Evolutionary conservation across 1,284 basidiomycete species (phyloP).

Genomic region (Irpex sp.): DNA sequence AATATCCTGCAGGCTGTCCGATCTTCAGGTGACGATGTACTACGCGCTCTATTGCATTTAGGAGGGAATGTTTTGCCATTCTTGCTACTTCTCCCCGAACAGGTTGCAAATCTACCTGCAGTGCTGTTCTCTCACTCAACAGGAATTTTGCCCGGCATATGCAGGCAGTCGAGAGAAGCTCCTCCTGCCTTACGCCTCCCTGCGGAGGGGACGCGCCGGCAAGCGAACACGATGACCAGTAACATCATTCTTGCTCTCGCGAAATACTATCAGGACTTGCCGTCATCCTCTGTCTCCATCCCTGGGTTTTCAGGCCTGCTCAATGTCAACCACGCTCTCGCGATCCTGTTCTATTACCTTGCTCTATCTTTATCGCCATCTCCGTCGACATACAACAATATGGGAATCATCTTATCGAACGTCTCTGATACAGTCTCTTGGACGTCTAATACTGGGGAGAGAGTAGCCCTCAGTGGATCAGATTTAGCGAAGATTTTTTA

Average conservation of each 20-base stretch:
- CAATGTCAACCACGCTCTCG: conserved; percentile 41
- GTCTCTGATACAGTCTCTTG: conserved; percentile 29
- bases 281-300: conserved; percentile 19
- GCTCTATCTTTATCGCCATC: conserved; percentile 50
- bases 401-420: conserved; percentile 55
- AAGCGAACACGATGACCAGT: conserved; percentile 41
- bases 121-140: conserved; percentile 34
- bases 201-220: conserved; percentile 19
- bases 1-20: conserved; percentile 19
- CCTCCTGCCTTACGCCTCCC: conserved; percentile 16
- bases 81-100: conserved; percentile 42
- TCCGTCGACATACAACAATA: conserved; percentile 57
- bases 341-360: conserved; percentile 55
- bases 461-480: conserved; percentile 24
- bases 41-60: conserved; percentile 17
- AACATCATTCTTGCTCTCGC: conserved; percentile 54
- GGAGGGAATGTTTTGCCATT: conserved; percentile 36
- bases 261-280: conserved; percentile 47
- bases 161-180: conserved; percentile 13
- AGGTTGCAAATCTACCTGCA: conserved; percentile 31
- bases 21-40: conserved; percentile 18
- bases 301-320: conserved; percentile 31
- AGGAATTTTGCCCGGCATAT: conserved; percentile 36
- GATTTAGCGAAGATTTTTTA: conserved; percentile 54
- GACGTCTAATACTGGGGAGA: conserved; percentile 26